Evolutionary conservation across 306 rosid genomes (phyloP), one percentile per base, ranked within the genome.

Genomic region (Pyrus pyrifolia): DNA sequence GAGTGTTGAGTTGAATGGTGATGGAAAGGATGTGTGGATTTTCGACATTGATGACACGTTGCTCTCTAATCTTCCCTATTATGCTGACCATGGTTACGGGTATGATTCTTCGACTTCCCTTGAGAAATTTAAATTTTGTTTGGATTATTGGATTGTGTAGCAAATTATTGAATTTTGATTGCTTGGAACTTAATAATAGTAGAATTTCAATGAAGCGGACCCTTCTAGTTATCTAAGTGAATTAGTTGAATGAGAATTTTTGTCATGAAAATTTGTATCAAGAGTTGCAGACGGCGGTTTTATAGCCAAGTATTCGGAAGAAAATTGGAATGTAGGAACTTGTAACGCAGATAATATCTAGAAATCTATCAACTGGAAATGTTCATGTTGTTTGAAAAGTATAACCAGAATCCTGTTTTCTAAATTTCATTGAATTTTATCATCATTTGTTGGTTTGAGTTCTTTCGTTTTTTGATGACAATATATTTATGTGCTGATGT

Each of bases 21-120:
- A 95, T 85, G 97, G 96, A 3, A 90, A 76, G 27, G 93, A 92
- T 65, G 95, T 76, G 15, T 95, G 97, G 98, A 40, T 95, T 77
- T 95, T 95, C 27, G 98, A 95, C 74, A 77, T 95, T 49, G 98
- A 95, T 35, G 98, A 92, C 78, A 95, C 98, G 4, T 69, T 92
- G 19, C 92, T 92, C 74, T 95, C 98, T 6, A 90, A 95, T 87
- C 85, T 95, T 40, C 98, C 97, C 3, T 95, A 95, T 80, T 95
- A 95, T 73, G 79, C 88, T 1, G 89, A 79, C 11, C 97, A 86
- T 75, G 91, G 90, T 73, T 92, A 81, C 58, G 98, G 98, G 97
- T 93, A 87, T 59, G 79, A 33, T 42, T 73, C 70, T 33, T 3
- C 6, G 17, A 11, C 53, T 76, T 65, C 27, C 27, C 18, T 25